A percentile compares a stretch with the other conserved stretches of the same genome.
These are phyloP conservation scores for Plasmopara viticola DNA, from an alignment of 352 stramenopile species.

Conservation along the genomic window DNA sequence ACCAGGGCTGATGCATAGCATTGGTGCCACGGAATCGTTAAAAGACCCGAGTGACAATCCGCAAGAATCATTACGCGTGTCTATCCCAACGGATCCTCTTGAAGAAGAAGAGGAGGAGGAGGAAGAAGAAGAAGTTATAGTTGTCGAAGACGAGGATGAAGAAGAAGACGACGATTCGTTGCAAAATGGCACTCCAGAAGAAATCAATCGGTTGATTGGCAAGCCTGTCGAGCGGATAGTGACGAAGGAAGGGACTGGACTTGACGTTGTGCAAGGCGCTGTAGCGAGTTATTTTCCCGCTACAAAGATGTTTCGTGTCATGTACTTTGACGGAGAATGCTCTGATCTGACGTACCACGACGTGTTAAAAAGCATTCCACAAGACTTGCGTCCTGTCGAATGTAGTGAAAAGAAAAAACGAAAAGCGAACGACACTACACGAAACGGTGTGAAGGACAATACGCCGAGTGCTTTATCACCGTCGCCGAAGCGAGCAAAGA, in stretches of 20 bases:
- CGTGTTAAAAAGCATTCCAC: constrained; percentile 52
- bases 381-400: constrained; percentile 20
- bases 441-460: constrained; percentile 7
- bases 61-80: constrained; percentile 16
- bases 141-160: constrained; percentile 15
- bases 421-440: constrained; percentile 19
- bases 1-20: constrained; percentile 18
- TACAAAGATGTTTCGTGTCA: constrained; percentile 66
- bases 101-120: constrained; percentile 19
- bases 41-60: constrained; percentile 2
- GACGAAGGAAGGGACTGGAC: constrained; percentile 23
- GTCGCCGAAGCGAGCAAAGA: constrained; percentile 33
- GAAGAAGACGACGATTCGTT: constrained; percentile 6
- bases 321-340: constrained; percentile 49
- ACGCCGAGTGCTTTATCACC: constrained; percentile 12
- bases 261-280: constrained; percentile 36
- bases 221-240: constrained; percentile 36
- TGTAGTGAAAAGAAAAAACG: constrained; percentile 39
- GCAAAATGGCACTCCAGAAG: constrained; percentile 17
- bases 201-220: constrained; percentile 44
- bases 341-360: constrained; percentile 57
- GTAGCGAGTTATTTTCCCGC: constrained; percentile 71
- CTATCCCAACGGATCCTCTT: constrained; percentile 11
- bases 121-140: constrained; percentile 20
- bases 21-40: constrained; percentile 4